Evolutionary conservation across 1,139 yeast species (phyloP).

Genomic region (Blastobotrys indianensis): DNA sequence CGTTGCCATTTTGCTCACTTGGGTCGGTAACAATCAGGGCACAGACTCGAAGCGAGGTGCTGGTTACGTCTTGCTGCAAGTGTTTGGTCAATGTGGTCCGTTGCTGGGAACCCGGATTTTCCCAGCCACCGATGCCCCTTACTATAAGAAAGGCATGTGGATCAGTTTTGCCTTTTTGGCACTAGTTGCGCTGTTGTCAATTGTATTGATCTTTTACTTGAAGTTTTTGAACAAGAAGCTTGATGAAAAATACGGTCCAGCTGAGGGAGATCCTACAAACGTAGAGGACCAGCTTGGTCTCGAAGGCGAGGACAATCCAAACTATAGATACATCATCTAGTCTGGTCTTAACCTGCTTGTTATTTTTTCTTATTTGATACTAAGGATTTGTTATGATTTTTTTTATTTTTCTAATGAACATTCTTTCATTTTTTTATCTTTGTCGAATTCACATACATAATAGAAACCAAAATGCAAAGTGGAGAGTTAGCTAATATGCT

Average conservation of each 20-base stretch:
- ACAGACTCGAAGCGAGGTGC: slow-evolving; percentile 29
- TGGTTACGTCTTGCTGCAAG: slow-evolving; percentile 29
- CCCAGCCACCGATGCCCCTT: slow-evolving; percentile 29
- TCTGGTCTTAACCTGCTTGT: background rate
- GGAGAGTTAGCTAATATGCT: background rate
- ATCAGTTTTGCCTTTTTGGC: slow-evolving; percentile 24
- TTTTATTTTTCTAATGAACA: background rate
- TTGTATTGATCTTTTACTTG: slow-evolving; percentile 20
- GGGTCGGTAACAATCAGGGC: slow-evolving; percentile 33
- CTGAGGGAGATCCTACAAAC: slow-evolving; percentile 14
- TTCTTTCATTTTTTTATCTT: background rate
- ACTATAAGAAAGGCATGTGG: slow-evolving; percentile 29
- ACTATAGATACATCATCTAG: slow-evolving; percentile 21
- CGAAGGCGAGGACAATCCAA: slow-evolving; percentile 18
- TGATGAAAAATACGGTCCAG: slow-evolving; percentile 25
- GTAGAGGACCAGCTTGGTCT: slow-evolving; percentile 14
- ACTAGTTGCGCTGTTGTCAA: slow-evolving; percentile 20
- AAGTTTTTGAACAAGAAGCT: slow-evolving; percentile 21
- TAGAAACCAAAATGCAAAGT: background rate
- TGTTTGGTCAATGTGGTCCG: slow-evolving; percentile 34
- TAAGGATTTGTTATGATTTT: background rate
- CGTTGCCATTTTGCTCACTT: slow-evolving; percentile 27
- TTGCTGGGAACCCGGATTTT: slow-evolving; percentile 31
- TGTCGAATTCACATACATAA: background rate
- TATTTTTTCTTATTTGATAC: background rate